A percentile compares a stretch with the other conserved stretches of the same genome.
Conservation (phyloP, 1,284 basidiomycete genomes). For the Laetiporus sulphureus region DNA sequence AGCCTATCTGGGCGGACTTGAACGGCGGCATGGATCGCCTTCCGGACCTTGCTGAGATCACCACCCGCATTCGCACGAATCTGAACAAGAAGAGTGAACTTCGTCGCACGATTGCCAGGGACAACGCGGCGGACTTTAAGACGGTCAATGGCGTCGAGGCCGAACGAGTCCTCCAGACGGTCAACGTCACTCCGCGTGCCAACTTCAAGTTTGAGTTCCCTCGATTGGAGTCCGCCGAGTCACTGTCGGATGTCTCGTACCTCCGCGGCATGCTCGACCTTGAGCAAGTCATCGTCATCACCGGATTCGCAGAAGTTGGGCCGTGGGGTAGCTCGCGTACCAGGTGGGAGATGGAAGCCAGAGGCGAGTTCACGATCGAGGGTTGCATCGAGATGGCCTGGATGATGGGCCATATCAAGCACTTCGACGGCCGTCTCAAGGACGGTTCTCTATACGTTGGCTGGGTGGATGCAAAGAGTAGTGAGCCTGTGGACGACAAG, state of each 20-base stretch:
- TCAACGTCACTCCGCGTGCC: constrained; percentile 91
- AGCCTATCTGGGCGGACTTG: constrained; percentile 97
- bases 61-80: constrained; percentile 76
- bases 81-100: constrained; percentile 82
- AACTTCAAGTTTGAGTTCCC: constrained; percentile 98
- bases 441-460: constrained; percentile 91
- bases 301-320: constrained; percentile 97
- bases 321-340: constrained; percentile 98
- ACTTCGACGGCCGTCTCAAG: constrained; percentile 95
- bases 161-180: constrained; percentile 89
- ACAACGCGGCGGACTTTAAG: constrained; percentile 95
- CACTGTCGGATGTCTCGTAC: constrained; percentile 67
- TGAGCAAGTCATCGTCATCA: constrained; percentile 90
- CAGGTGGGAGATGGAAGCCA: constrained; percentile 99
- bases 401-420: constrained; percentile 99
- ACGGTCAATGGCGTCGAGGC: constrained; percentile 87
- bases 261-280: constrained; percentile 88
- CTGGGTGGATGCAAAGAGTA: constrained; percentile 95
- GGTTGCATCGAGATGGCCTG: constrained; percentile 99
- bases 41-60: constrained; percentile 91
- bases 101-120: constrained; percentile 87
- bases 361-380: constrained; percentile 91
- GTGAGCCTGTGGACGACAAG: constrained; percentile 97
- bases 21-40: constrained; percentile 98
- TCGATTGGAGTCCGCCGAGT: constrained; percentile 57